A percentile compares a stretch with the other conserved stretches of the same genome.
Conservation (phyloP, 73 alveolate genomes). For the Paramecium sonneborni region DNA sequence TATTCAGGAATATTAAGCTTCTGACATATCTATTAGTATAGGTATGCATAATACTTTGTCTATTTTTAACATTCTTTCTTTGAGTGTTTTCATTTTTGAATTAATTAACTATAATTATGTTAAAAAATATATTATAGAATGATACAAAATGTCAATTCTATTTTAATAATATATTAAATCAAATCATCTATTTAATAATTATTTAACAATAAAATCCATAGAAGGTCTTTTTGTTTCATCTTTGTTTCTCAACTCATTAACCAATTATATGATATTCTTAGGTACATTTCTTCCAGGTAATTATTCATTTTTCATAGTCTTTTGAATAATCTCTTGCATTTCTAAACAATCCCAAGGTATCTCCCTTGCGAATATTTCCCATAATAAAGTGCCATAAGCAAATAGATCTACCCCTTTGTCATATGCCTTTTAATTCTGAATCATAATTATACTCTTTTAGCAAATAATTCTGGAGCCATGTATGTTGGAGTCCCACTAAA, state of each 20-base stretch:
- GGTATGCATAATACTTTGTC: constrained; percentile 23
- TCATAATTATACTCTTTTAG: constrained; percentile 62
- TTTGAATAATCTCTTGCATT: constrained; percentile 86
- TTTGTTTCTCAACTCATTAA: background rate
- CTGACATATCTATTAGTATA: background rate
- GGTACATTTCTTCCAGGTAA: background rate
- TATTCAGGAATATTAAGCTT: background rate
- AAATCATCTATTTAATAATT: background rate
- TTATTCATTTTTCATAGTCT: constrained; percentile 77
- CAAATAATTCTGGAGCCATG: constrained; percentile 98
- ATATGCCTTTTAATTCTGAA: constrained; percentile 70
- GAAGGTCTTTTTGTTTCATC: background rate
- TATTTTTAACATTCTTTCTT: constrained; percentile 28
- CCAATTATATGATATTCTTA: background rate
- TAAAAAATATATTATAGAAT: background rate
- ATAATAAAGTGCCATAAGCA: constrained; percentile 95
- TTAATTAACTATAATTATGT: background rate
- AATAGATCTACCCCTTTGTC: constrained; percentile 95
- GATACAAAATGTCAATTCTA: background rate
- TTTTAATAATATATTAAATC: no score
- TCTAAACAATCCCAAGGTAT: constrained; percentile 96
- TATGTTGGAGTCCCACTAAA: constrained; percentile 98
- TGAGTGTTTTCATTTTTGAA: constrained; percentile 27
- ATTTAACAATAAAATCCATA: background rate
- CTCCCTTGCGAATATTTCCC: constrained; percentile 95